Percentiles rank a stretch among this genome's conserved stretches.
phyloP scores from a whole-genome alignment of 345 rosid species.

The Euclidium syriacum region DNA sequence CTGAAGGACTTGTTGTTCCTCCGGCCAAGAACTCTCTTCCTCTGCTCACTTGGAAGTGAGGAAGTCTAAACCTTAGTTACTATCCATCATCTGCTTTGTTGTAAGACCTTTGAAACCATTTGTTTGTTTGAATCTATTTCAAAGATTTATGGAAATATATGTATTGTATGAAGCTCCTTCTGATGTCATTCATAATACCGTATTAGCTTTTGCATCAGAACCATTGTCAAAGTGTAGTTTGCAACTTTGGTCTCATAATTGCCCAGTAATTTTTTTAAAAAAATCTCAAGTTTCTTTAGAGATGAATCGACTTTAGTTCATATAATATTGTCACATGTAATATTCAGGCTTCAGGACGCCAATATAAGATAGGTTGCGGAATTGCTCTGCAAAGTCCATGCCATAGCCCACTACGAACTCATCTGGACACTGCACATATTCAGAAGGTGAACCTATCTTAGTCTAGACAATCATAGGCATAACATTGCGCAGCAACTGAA shows the following conservation, averaged over 20 bases:
- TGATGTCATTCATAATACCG: neutral
- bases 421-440: conserved; percentile 72
- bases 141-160: neutral
- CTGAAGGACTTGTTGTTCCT: conserved; percentile 53
- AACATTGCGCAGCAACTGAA: neutral
- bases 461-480: neutral
- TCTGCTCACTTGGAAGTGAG: conserved; percentile 63
- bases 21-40: conserved; percentile 48
- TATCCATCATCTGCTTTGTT: neutral
- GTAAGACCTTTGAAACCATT: neutral
- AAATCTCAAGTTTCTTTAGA: neutral
- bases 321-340: conserved; percentile 35
- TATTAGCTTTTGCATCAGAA: conserved; percentile 2
- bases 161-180: neutral
- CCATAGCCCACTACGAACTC: conserved; percentile 86
- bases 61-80: neutral
- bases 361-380: conserved; percentile 79
- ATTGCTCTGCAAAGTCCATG: conserved; percentile 88
- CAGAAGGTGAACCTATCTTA: neutral
- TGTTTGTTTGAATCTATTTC: conserved; percentile 13
- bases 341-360: conserved; percentile 78
- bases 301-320: neutral
- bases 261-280: neutral
- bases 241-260: neutral
- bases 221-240: neutral